Percentiles rank a stretch among this genome's conserved stretches.
phyloP scores from a whole-genome alignment of 2,329 filamentous ascomycete genomes.

The Colletotrichum agaves region DNA sequence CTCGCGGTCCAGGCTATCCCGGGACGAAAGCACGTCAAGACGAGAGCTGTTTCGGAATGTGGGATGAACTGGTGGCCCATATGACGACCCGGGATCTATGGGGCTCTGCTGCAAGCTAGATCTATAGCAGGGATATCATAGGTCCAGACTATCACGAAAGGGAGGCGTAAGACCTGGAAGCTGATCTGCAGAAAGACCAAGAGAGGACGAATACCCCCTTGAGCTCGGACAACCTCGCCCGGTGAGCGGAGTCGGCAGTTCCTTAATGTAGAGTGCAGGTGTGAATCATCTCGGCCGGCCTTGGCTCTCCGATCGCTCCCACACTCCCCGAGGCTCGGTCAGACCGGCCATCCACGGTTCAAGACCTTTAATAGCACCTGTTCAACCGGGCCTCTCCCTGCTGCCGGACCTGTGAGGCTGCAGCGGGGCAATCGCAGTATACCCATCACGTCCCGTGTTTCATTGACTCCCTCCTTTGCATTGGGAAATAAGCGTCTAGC shows the following conservation, averaged over 20 bases:
- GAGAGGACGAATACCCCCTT: neutral
- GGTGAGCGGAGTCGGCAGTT: conserved; percentile 5
- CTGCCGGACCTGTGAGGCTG: conserved; percentile 1
- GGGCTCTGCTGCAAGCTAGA: conserved; percentile 9
- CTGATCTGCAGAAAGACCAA: neutral
- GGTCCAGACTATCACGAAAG: neutral
- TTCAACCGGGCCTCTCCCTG: neutral
- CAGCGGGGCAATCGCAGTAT: neutral
- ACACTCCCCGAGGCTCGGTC: conserved; percentile 4
- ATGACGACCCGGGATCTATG: conserved; percentile 5
- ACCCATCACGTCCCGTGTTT: neutral
- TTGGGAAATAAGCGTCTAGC: conserved; percentile 3
- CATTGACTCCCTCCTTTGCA: neutral
- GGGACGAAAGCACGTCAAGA: neutral
- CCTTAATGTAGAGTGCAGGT: conserved; percentile 3
- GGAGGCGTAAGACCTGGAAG: conserved; percentile 19
- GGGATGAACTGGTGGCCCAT: conserved; percentile 8
- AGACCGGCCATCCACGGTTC: conserved; percentile 12
- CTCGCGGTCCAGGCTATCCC: neutral
- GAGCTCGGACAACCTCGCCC: conserved; percentile 4
- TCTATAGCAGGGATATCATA: conserved; percentile 7
- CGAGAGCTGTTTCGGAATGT: conserved; percentile 22
- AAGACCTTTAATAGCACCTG: neutral
- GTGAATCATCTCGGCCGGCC: neutral
- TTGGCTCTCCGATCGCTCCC: conserved; percentile 10